Evolutionary conservation across 805 yeast species (phyloP).

Genomic region (Wickerhamiella musiphila): DNA sequence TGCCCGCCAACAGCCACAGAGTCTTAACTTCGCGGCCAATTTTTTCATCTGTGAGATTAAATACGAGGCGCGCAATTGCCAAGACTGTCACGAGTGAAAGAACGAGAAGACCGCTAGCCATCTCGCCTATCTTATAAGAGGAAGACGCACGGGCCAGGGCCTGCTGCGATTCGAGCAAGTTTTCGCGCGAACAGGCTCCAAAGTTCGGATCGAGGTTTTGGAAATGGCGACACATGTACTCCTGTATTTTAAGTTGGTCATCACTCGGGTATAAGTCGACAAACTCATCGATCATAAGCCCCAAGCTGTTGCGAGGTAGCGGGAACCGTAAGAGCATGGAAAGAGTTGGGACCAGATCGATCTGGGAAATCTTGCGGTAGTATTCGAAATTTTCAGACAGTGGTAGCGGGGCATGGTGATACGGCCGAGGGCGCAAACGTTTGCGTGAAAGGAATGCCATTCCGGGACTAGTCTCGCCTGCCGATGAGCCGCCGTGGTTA

Average conservation of each 20-base stretch:
- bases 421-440: constrained; percentile 17
- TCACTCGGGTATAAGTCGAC: constrained; percentile 30
- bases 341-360: constrained; percentile 58
- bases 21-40: constrained; percentile 7
- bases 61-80: constrained; percentile 3
- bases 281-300: constrained; percentile 45
- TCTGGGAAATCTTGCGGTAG: constrained; percentile 38
- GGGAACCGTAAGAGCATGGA: constrained; percentile 44
- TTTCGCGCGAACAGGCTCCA: constrained; percentile 4
- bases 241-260: constrained; percentile 13
- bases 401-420: constrained; percentile 10
- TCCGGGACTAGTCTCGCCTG: constrained; percentile 84
- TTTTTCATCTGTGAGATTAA: too few relatives aligned
- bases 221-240: constrained; percentile 14
- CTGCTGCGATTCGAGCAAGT: constrained; percentile 25
- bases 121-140: constrained; percentile 43
- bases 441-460: constrained; percentile 50
- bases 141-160: constrained; percentile 32
- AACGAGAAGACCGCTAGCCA: constrained; percentile 21
- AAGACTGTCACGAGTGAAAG: constrained; percentile 18
- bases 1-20: constrained; percentile 16
- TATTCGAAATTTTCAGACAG: constrained; percentile 33
- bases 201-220: background rate
- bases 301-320: constrained; percentile 58
- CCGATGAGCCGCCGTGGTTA: constrained; percentile 89